Evolutionary conservation across 2,329 filamentous ascomycete species (phyloP).

Genomic region (Piedraia hortae): DNA sequence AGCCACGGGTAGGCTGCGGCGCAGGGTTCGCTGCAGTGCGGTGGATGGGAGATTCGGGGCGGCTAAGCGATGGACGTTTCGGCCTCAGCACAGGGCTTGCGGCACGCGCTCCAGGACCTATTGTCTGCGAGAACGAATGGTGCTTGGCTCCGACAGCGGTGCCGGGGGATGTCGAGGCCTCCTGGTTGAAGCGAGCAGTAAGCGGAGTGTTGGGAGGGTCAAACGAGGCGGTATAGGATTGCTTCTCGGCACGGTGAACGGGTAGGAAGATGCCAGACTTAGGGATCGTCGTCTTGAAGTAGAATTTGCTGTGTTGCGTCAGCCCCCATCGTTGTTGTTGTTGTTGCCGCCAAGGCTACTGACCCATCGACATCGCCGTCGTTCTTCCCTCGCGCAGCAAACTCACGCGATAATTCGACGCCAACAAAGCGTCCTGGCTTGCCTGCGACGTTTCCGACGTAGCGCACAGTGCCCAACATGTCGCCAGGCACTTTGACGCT

Average conservation of each 20-base stretch:
- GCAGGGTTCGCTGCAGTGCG: conserved; percentile 32
- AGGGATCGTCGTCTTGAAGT: conserved; percentile 53
- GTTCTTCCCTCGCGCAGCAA: conserved; percentile 69
- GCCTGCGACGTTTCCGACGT: conserved; percentile 60
- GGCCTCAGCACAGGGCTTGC: conserved; percentile 44
- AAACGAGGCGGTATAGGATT: conserved; percentile 28
- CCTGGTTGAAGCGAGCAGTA: no score
- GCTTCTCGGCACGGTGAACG: conserved; percentile 48
- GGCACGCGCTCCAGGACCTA: conserved; percentile 42
- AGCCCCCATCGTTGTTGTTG: not conserved
- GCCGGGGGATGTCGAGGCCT: no score
- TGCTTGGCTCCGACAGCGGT: no score
- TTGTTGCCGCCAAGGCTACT: conserved; percentile 1
- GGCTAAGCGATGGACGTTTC: conserved; percentile 50
- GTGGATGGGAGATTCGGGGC: conserved; percentile 56
- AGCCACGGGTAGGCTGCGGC: conserved; percentile 29
- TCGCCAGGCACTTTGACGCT: conserved; percentile 73
- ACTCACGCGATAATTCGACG: conserved; percentile 63
- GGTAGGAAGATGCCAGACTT: conserved; percentile 88
- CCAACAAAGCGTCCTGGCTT: conserved; percentile 83
- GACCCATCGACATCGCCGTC: conserved; percentile 88
- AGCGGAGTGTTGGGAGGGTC: conserved; percentile 39
- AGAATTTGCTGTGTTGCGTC: conserved; percentile 22
- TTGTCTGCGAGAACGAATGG: conserved; percentile 74
- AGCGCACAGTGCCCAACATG: conserved; percentile 75